Evolutionary conservation across 1,139 yeast genomes (phyloP).

Genomic region (Pichia sp.): DNA sequence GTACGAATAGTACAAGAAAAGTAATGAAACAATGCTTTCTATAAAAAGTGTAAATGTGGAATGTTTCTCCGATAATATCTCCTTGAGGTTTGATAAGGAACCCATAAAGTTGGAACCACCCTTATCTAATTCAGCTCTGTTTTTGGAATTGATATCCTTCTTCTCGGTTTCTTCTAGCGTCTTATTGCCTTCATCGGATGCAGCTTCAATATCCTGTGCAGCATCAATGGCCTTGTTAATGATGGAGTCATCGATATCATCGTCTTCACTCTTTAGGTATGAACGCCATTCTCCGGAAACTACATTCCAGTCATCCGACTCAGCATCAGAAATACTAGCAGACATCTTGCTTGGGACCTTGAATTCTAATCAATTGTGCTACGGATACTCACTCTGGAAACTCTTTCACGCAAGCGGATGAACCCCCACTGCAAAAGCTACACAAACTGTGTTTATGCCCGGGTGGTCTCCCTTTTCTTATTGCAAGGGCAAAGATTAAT

Average conservation of each 20-base stretch:
- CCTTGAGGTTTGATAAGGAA: not conserved
- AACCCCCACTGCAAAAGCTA: not conserved
- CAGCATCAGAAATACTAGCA: not conserved
- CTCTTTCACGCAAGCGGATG: not conserved
- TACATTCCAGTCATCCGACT: conserved; percentile 1
- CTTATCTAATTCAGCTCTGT: too few relatives aligned
- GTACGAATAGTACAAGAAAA: not conserved
- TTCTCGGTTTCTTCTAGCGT: too few relatives aligned
- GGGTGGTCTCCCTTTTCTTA: not conserved
- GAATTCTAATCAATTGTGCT: not conserved
- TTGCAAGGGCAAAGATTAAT: not conserved
- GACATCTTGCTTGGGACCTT: too few relatives aligned
- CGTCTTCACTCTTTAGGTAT: not conserved
- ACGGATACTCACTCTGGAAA: not conserved
- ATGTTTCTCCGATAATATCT: not conserved
- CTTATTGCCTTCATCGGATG: too few relatives aligned
- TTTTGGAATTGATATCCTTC: not conserved
- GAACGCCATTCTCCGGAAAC: not conserved
- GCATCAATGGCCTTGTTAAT: too few relatives aligned
- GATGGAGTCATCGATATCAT: not conserved
- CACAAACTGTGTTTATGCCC: not conserved
- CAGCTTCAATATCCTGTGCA: too few relatives aligned
- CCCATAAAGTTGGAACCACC: not conserved
- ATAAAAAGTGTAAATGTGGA: not conserved
- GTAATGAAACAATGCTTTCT: not conserved